Evolutionary conservation across 805 yeast genomes (phyloP), one percentile per base, ranked within the genome.

Genomic region (Zygotorulaspora danielsina): DNA sequence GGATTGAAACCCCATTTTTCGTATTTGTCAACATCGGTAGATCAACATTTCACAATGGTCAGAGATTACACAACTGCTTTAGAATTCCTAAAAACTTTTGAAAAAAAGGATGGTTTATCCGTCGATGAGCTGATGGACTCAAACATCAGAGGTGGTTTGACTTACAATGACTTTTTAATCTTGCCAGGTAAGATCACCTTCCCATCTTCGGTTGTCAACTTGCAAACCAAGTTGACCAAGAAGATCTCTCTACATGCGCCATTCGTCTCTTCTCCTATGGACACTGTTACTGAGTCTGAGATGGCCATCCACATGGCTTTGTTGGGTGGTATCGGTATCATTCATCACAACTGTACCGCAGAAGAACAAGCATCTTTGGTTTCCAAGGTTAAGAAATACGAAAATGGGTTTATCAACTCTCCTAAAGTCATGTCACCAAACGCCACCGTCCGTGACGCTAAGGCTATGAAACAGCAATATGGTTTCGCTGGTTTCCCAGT

Each of bases 321-420:
- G 53, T 77, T 89, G 57, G 98, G 98, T 66, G 98, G 98, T 70
- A 87, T 93, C 66, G 98, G 98, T 79, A 85, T 93, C 62, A 81
- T 93, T 57, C 98, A 93, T 69, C 97, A 93, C 75, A 93, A 93
- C 76, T 89, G 96, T 72, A 65, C 95, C 43, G 76, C 95, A 44
- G 97, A 90, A 41, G 97, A 88, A 66, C 98, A 93, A 72, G 98
- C 98, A 44, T 96, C 79, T 54, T 93, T 93, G 97, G 98, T 93
- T 48, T 84, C 76, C 66, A 85, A 84, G 70, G 98, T 93, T 55
- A 93, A 93, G 78, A 88, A 84, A 68, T 93, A 72, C 71, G 98
- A 93, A 73, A 93, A 93, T 66, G 98, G 98, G 25, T 93, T 93
- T 75, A 93, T 93, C 63, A 84, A 83, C 58, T 93, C 87, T 58